Conservation (phyloP, 2,329 filamentous ascomycete genomes). For the Pseudocercospora fuligena region DNA sequence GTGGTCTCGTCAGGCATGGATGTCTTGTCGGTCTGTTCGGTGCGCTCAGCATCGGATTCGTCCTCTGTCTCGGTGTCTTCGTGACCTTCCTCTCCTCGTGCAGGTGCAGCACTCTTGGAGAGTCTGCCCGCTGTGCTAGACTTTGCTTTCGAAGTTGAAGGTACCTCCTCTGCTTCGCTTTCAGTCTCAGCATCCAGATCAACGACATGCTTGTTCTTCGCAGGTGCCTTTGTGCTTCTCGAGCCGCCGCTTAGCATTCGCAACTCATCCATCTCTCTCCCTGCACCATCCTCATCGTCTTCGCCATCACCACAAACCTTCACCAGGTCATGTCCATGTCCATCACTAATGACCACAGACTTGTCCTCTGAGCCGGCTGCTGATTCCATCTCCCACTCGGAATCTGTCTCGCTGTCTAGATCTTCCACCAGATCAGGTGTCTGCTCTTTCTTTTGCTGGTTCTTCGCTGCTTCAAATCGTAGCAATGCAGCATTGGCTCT, state of each 20-base stretch:
- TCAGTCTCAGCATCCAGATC: constrained; percentile 37
- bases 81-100: background rate
- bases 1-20: background rate
- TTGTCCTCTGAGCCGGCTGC: constrained; percentile 64
- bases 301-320: constrained; percentile 76
- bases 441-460: constrained; percentile 41
- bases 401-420: constrained; percentile 55
- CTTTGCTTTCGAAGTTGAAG: constrained; percentile 5
- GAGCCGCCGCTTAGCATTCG: constrained; percentile 48
- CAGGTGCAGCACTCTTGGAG: background rate
- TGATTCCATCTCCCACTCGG: constrained; percentile 39
- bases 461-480: constrained; percentile 64
- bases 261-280: constrained; percentile 70
- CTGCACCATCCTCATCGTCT: constrained; percentile 58
- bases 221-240: background rate
- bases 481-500: constrained; percentile 77
- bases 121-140: background rate
- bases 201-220: constrained; percentile 9
- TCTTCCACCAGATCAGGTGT: constrained; percentile 41
- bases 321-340: constrained; percentile 68
- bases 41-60: background rate
- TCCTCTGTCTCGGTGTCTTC: constrained; percentile 28
- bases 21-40: background rate
- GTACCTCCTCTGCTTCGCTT: constrained; percentile 30
- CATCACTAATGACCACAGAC: constrained; percentile 62